Base-by-base conservation (phyloP, 345 rosid genomes). In the Aegle marmelos region DNA sequence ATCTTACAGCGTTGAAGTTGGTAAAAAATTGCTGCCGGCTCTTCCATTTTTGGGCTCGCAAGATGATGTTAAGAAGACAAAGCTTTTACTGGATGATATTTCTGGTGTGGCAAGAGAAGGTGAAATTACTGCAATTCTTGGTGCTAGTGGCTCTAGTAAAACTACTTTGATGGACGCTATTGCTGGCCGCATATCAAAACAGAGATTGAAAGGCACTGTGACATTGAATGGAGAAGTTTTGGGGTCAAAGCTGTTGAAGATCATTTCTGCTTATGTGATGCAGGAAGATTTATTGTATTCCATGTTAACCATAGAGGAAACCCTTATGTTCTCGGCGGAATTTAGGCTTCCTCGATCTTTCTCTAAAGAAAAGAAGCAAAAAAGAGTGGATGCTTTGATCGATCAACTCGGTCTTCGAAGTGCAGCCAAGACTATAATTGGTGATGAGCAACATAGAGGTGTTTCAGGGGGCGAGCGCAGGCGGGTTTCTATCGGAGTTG, bases 281-380 rank as follows among this genome's bases (percentile, higher is more conserved):
- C 99, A 95, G 76, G 98, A 95, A 50, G 99, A 95, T 76, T 92
- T 95, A 33, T 83, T 95, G 59, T 95, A 92, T 62, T 98, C 99
- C 0, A 95, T 93, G 98, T 85, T 95, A 11, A 95, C 99, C 0
- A 93, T 95, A 16, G 93, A 95, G 60, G 99, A 95, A 80, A 95
- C 99, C 2, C 81, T 95, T 25, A 93, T 92, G 98, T 93, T 95
- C 79, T 88, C 99, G 0, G 98, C 98, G 4, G 99, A 93, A 83
- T 95, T 95, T 84, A 80, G 98, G 79, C 96, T 95, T 41, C 99
- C 98, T n/a, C 92, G 92, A 1, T 89, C 94, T 4, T 88, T 95
- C 5, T 90, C 96, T 48, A 92, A 72, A 85, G 82, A 78, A 60
- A 88, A 91, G 72, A 95, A 93, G 88, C 81, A 70, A 54, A 91